Evolutionary conservation across 495 filamentous ascomycete species (phyloP).

Genomic region (Copromyces sp.): DNA sequence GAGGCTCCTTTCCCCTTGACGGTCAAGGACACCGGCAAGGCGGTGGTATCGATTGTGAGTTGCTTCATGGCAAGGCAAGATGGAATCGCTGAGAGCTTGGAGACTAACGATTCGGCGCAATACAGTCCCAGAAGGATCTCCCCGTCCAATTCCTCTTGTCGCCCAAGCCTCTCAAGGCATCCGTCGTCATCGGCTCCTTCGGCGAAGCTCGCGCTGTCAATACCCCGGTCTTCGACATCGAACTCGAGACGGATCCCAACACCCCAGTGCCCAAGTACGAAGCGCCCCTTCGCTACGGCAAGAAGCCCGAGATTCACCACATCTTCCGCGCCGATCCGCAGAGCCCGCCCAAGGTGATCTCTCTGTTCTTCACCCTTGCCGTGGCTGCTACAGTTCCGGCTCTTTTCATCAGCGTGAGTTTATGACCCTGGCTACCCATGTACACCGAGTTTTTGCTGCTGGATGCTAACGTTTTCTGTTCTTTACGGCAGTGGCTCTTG

Average conservation of each 20-base stretch:
- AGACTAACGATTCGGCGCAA: background rate
- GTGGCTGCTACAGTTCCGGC: slow-evolving; percentile 62
- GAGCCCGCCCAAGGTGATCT: slow-evolving; percentile 76
- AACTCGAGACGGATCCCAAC: slow-evolving; percentile 44
- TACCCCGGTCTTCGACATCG: slow-evolving; percentile 57
- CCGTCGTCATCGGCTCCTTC: slow-evolving; percentile 77
- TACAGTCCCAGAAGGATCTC: slow-evolving; percentile 79
- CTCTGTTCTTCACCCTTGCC: slow-evolving; percentile 61
- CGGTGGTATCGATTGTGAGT: slow-evolving; percentile 70
- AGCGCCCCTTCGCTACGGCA: slow-evolving; percentile 68
- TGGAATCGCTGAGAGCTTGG: background rate
- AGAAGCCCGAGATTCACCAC: slow-evolving; percentile 77
- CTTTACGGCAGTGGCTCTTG: slow-evolving; percentile 51
- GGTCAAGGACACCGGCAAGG: slow-evolving; percentile 82
- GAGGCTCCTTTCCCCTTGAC: slow-evolving; percentile 83
- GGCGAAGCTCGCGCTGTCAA: slow-evolving; percentile 59
- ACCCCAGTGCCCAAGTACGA: slow-evolving; percentile 50
- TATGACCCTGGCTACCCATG: background rate
- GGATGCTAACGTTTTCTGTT: slow-evolving; percentile 2
- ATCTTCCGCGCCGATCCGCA: slow-evolving; percentile 72
- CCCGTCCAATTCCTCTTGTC: slow-evolving; percentile 69
- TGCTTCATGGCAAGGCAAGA: background rate
- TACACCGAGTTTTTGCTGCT: background rate
- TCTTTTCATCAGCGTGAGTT: slow-evolving; percentile 59
- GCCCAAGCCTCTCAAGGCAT: slow-evolving; percentile 57